Evolutionary conservation across 164 flowering plant genomes (phyloP), one percentile per base, ranked within the genome.

Genomic region (Taxillus chinensis): DNA sequence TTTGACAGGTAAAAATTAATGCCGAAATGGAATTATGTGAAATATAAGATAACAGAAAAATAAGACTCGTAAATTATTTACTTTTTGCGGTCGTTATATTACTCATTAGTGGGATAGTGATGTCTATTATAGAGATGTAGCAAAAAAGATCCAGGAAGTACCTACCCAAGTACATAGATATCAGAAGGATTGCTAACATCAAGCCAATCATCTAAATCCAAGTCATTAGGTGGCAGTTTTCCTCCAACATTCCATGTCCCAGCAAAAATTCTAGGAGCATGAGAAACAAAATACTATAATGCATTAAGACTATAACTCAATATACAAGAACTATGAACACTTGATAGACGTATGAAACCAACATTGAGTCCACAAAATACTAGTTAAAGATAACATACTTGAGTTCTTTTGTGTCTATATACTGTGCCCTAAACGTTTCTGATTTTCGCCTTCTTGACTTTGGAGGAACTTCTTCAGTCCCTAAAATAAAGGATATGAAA

Each of bases 241-340:
- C 99, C 99, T 60, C 86, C 99, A 60, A 86, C 88, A 75, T 95
- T 95, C 99, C 98, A 95, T 45, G 99, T 90, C 62, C 89, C 89
- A 55, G 78, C 90, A 64, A 85, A 80, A 72, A 93, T 61, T 71
- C 99, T 93, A 62, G 10, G 27, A 64, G 39, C n/a, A 61, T 4
- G 45, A 45, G 39, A 43, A 39, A 17, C 45, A 65, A 16, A 61
- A 14, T 13, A 57, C 41, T 45, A 5, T 15, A n/a, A n/a, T 42
- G 1, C 7, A 55, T 8, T 27, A 51, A 11, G 8, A 11, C 46
- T 39, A 16, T 2, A 10, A 55, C 50, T 5, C 8, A n/a, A 43
- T 37, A 46, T 60, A 42, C 15, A 37, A 56, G 54, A 41, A 15
- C 38, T 43, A 6, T 17, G 39, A 46, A 41, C 41, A 62, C 39